phyloP scores from a whole-genome alignment of 1,284 basidiomycete genomes.

The Rhodotorula sp. region DNA sequence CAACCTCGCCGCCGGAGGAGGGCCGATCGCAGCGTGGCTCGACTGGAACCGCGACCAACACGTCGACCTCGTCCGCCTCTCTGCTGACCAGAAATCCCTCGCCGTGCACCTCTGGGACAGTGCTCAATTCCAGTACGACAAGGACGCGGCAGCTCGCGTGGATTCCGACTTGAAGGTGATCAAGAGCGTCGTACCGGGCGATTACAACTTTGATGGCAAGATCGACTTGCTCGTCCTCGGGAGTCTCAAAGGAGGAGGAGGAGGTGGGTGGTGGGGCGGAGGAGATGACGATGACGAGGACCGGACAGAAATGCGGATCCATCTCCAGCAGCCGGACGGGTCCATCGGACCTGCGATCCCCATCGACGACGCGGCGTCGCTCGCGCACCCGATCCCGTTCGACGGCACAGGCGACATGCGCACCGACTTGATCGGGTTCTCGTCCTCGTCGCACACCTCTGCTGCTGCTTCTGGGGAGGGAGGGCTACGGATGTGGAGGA shows the following conservation, averaged over 20 bases:
- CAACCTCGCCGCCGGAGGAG: constrained; percentile 64
- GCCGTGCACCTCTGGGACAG: constrained; percentile 80
- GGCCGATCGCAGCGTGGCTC: constrained; percentile 78
- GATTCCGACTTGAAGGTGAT: constrained; percentile 39
- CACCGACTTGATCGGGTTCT: constrained; percentile 79
- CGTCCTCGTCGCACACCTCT: constrained; percentile 53
- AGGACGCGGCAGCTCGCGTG: not conserved
- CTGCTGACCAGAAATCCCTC: constrained; percentile 67
- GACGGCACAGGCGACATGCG: constrained; percentile 85
- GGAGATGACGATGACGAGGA: constrained; percentile 39
- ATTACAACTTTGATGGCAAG: constrained; percentile 87
- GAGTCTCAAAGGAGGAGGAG: constrained; percentile 50
- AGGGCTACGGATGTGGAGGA: constrained; percentile 72
- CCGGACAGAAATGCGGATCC: constrained; percentile 64
- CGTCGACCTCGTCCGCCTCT: constrained; percentile 79
- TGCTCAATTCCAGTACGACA: constrained; percentile 62
- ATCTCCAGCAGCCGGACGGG: constrained; percentile 62
- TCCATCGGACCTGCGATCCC: constrained; percentile 50
- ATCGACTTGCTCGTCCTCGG: constrained; percentile 85
- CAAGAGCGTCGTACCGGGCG: constrained; percentile 80
- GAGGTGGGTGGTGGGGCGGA: constrained; percentile 52
- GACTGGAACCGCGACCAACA: constrained; percentile 95
- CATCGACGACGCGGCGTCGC: constrained; percentile 62
- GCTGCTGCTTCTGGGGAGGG: too few relatives aligned
- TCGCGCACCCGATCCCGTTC: constrained; percentile 77